Evolutionary conservation across 805 yeast genomes (phyloP).

Genomic region (Hanseniaspora lachancei): DNA sequence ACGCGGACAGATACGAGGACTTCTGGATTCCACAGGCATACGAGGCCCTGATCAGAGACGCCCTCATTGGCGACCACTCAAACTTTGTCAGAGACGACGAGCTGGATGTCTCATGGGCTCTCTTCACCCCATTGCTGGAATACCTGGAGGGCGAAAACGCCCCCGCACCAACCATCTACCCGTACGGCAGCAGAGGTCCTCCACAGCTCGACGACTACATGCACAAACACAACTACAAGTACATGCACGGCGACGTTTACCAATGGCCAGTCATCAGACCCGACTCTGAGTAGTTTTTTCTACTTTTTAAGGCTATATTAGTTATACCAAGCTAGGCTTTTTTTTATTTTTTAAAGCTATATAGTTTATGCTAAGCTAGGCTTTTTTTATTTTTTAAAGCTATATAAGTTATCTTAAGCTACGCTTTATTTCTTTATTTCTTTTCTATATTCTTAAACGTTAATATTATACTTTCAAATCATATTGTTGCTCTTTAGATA

Average conservation of each 20-base stretch:
- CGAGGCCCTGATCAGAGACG: slow-evolving; percentile 87
- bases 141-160: slow-evolving; percentile 59
- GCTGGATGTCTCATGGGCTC: slow-evolving; percentile 80
- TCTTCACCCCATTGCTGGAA: slow-evolving; percentile 83
- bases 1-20: slow-evolving; percentile 64
- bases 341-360: slow-evolving; percentile 13
- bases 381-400: no score
- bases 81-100: slow-evolving; percentile 97
- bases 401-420: no score
- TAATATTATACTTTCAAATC: neutral
- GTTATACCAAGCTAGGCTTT: neutral
- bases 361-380: no score
- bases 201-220: slow-evolving; percentile 46
- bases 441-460: slow-evolving; percentile 17
- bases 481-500: slow-evolving; percentile 19
- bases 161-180: slow-evolving; percentile 54
- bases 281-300: neutral
- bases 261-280: slow-evolving; percentile 82
- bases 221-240: slow-evolving; percentile 57
- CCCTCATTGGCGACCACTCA: slow-evolving; percentile 82
- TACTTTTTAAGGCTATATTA: neutral
- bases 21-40: slow-evolving; percentile 97
- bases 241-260: slow-evolving; percentile 50
- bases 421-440: no score
- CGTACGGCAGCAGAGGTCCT: slow-evolving; percentile 92